Evolutionary conservation across 805 yeast species (phyloP), one percentile per base, ranked within the genome.

Genomic region (Monosporozyma aerobia): DNA sequence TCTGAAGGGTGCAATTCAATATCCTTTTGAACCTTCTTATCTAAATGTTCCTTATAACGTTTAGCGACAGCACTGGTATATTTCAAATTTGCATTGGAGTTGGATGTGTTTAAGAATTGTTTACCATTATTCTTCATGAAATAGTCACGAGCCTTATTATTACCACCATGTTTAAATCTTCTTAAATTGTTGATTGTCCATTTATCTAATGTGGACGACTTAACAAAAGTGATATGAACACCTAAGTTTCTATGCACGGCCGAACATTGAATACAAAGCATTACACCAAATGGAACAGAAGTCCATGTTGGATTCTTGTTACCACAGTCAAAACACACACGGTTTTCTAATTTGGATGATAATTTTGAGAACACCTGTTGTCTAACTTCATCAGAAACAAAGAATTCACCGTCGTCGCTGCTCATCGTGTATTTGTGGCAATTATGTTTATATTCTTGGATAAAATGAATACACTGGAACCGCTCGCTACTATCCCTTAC

Each of bases 261-360:
- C 51, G 96, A 87, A 70, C 99, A 94, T 69, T 94, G 96, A 55
- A 90, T 77, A 74, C 99, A 94, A 54, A 94, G 73, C 67, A 90
- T 79, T 50, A 90, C 87, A 52, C 97, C 99, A 70, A 88, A 92
- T 13, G 98, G 96, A 52, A 92, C 90, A 13, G 98, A 92, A 3
- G 99, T 88, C 99, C 99, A 94, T 0, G 98, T 89, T 39, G 99
- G 98, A 68, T 90, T 90, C 66, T 87, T 89, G 61, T 90, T 87
- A 51, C 85, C 79, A 70, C 99, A 94, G 68, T 94, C 99, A 71
- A 94, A 92, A 72, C 99, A 94, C 40, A 77, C 80, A 63, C 84
- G 84, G 74, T 90, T 90, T 47, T 89, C 86, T 27, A 82, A 82
- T 75, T 69, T 83, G 73, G 64, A 54, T 61, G 80, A 78, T 59